Conservation (phyloP, 2,329 filamentous ascomycete species). For the Penicillium sp. region DNA sequence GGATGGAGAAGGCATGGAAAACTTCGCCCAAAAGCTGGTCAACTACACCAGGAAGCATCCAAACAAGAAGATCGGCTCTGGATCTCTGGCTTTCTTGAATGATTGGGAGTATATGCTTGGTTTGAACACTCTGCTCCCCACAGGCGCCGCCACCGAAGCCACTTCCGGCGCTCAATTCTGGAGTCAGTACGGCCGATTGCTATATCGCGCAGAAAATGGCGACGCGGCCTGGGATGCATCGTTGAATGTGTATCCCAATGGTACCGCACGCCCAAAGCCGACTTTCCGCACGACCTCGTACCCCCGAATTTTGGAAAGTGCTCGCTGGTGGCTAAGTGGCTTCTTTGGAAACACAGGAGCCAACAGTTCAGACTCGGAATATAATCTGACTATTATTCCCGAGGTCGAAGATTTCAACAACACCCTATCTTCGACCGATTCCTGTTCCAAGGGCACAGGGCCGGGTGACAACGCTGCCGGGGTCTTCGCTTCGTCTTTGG, state of each 20-base stretch:
- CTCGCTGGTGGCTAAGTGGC: constrained; percentile 43
- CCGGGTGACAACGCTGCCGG: constrained; percentile 26
- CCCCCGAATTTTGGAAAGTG: constrained; percentile 54
- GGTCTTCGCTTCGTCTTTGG: constrained; percentile 46
- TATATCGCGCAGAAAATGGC: constrained; percentile 50
- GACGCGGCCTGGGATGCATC: constrained; percentile 49
- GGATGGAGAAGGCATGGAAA: constrained; percentile 50
- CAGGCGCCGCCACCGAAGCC: constrained; percentile 52
- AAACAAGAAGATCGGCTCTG: constrained; percentile 38
- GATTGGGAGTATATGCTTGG: constrained; percentile 50
- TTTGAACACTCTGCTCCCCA: constrained; percentile 47
- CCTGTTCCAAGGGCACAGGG: constrained; percentile 31
- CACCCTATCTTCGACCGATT: constrained; percentile 46
- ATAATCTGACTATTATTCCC: constrained; percentile 50
- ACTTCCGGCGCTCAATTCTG: constrained; percentile 51
- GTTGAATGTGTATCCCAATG: constrained; percentile 41
- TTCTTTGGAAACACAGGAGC: constrained; percentile 30
- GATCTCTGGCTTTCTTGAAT: constrained; percentile 54
- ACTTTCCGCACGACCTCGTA: constrained; percentile 55
- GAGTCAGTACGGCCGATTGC: constrained; percentile 54
- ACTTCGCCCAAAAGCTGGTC: constrained; percentile 49
- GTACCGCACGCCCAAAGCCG: constrained; percentile 49
- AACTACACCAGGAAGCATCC: constrained; percentile 45
- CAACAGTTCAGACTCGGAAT: constrained; percentile 23
- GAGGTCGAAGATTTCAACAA: constrained; percentile 53